Percentiles rank a stretch among this genome's conserved stretches.
phyloP scores from a whole-genome alignment of 2,329 filamentous ascomycete species.

The Laburnicola sp. region DNA sequence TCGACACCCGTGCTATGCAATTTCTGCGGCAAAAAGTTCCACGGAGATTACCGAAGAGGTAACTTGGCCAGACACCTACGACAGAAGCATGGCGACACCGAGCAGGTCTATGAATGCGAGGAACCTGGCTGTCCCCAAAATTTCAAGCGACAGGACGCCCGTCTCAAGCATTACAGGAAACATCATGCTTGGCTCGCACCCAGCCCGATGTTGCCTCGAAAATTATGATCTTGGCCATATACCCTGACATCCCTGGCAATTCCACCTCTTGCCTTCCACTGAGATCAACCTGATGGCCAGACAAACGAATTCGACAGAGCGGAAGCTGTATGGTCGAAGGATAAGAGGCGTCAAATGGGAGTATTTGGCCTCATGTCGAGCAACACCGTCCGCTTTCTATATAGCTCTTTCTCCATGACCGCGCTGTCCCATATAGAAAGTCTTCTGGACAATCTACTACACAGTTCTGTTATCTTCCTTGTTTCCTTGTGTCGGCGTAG shows the following conservation, averaged over 20 bases:
- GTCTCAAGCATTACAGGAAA: conserved; percentile 19
- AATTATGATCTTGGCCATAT: background rate
- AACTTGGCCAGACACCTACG: conserved; percentile 17
- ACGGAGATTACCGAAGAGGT: conserved; percentile 11
- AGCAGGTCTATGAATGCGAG: conserved; percentile 9
- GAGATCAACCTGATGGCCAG: no score
- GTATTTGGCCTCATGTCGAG: no score
- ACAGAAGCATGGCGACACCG: conserved; percentile 5
- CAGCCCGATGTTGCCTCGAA: background rate
- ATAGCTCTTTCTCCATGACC: no score
- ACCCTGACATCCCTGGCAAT: no score
- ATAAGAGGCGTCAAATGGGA: no score
- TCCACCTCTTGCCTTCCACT: background rate
- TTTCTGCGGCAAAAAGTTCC: conserved; percentile 2
- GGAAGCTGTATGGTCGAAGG: no score
- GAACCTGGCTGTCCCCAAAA: conserved; percentile 6
- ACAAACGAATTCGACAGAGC: no score
- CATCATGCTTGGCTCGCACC: conserved; percentile 4
- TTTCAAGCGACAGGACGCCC: conserved; percentile 17
- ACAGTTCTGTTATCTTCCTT: no score
- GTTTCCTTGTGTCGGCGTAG: no score
- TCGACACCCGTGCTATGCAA: background rate
- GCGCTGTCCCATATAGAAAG: no score
- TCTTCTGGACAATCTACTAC: no score
- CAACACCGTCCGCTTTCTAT: no score